Evolutionary conservation across 129 eudicot species (phyloP), one percentile per base, ranked within the genome.

Genomic region (Cynara cardunculus): DNA sequence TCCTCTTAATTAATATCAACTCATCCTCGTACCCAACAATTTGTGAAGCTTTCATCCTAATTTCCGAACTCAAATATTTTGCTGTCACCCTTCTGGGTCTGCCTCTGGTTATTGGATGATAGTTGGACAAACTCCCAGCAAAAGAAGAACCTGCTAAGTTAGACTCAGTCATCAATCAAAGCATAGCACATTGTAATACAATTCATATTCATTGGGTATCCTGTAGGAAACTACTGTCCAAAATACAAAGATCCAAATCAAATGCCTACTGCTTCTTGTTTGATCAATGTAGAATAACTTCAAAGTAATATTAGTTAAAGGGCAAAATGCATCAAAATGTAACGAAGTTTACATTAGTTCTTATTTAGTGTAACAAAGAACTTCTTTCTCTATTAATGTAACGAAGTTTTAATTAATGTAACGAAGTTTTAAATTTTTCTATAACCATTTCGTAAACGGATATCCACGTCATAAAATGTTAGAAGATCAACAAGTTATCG

Each of bases 1-100:
- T 90, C 56, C 99, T 88, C 53, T 75, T 88, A n/a, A 88, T 13
- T n/a, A 78, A 37, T 0, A 74, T 21, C 34, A 41, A 53, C 18
- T 80, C 85, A 75, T 68, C 80, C 78, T 80, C 80, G 37, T 19
- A 35, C 39, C 79, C 79, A 79, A 26, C 82, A 27, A 7, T 22
- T 27, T 61, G 80, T 70, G 85, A 86, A 64, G 84, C 84, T 73
- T 81, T 81, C 41, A 68, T 34, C 34, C 8, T 72, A 74, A 75
- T 13, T 80, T 30, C 77, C 2, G 70, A 83, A 46, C 84, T 61
- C 39, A 73, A 34, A 79, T 73, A 64, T 71, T 37, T 81, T 53
- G 79, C 16, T 8, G 72, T 59, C 77, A 69, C 41, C 77, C 88
- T 77, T 83, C 77, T 75, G 25, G 82, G 73, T 78, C 67, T 78